Base-by-base conservation (phyloP, 2,329 filamentous ascomycete species). In the Grosmannia penicillata region DNA sequence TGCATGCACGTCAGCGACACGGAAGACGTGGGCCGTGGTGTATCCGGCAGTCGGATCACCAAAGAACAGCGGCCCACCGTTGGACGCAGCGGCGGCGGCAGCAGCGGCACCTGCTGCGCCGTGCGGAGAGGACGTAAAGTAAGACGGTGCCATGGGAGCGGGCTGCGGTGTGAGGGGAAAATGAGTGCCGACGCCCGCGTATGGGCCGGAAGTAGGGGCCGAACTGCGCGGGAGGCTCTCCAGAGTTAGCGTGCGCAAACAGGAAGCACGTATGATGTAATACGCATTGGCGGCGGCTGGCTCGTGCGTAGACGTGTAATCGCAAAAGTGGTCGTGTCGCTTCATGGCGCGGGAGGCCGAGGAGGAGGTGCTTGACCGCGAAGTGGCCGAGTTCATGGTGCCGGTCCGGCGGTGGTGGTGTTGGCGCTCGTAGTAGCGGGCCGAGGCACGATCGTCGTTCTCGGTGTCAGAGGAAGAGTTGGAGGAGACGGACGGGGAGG, bases 1-100 rank as follows among this genome's bases (percentile, higher is more conserved):
- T 13, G 76, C 76, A 45, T 78, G 75, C 26, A 78, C 62, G 50
- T 81, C 76, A 7, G 75, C 71, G 30, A 81, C 76, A 21, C 76
- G 75, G 50, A 81, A 81, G 45, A 80, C 76, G 54, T 78, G 80
- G 13, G 75, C 76, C 0, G 75, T 81, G 0, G 76, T 81, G 55
- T 78, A 80, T 23, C 76, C 76, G 2, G 75, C 69, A 1, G 69
- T 53, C 2, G 72, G 65, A 49, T 81, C 76, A 23, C 76, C 76
- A 43, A 81, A 80, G 53, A 81, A 78, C 38, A 81, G 77, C 23
- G 76, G 74, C 0, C 75, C 75, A 3, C 75, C 75, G 3, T 72
- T 73, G 1, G 68, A 65, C 3, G 46, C 43, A 1, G 43, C 39
- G 1, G 43, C 45, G 14, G 73, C 62, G 26, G 68, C 60, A 27